Base-by-base conservation (phyloP, 352 stramenopile species). In the Phytophthora europaea region DNA sequence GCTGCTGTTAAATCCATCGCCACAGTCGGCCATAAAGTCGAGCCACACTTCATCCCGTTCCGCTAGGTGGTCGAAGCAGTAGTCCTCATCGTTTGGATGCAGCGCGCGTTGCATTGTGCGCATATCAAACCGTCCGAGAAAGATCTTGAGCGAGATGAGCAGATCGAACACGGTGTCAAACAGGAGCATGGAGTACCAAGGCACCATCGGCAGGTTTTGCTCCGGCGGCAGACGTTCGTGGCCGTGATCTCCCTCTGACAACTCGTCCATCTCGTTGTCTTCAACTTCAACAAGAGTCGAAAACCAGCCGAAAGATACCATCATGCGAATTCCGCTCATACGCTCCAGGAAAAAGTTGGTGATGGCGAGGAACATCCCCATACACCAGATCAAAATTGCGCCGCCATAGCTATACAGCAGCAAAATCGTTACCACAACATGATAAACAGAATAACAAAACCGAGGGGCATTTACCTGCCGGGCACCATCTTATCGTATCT, bases 181-280 rank as follows among this genome's bases (percentile, higher is more conserved):
- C 13, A 98, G 68, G 54, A 98, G 91, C 73, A 98, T 92, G n/a
- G 94, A 98, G 75, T 98, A 98, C 95, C 95, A 98, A 40, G 93
- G 89, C 6, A 98, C 94, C 95, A 98, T 98, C 15, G 90, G 75
- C 18, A 97, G 54, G n/a, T 91, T 88, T 57, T 95, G 88, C 15
- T 91, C 83, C 3, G 83, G 80, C 22, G 88, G 85, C 0, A 95
- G 72, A 16, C 84, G 90, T 66, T 94, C 87, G 38, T 89, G 81
- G 6, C 79, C 64, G 28, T 82, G 75, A 28, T 90, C 84, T 13
- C 58, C 67, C 18, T 90, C 82, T 15, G 63, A 77, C 8, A 79
- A 57, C 9, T 76, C 64, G 13, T 80, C 76, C 16, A 26, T 10
- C 0, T 90, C 84, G 34, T 88, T 82, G 20, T 90, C 79, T 53